Evolutionary conservation across 1,284 basidiomycete species (phyloP), one percentile per base, ranked within the genome.

Genomic region (Marasmius fiardii): DNA sequence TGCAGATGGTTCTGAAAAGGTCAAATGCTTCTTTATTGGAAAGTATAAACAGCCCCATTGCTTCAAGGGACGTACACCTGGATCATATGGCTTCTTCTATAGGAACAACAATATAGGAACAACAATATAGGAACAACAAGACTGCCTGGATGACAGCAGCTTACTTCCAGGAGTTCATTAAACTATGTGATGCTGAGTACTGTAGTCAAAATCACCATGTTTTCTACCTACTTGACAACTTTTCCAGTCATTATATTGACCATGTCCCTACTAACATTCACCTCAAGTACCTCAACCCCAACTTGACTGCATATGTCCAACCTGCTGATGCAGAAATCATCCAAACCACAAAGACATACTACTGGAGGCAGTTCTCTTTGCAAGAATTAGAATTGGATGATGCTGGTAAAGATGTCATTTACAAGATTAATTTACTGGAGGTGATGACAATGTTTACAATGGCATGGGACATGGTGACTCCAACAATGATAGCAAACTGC

Each of bases 311-410:
- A 4, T 60, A 54, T 55, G 58, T 70, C 37, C 70, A 71, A 45
- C 68, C 68, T 6, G 53, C 53, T 56, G 72, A 69, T 64, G 61
- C 61, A 16, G 62, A 64, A 31, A 66, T 68, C 53, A 68, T 71
- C 59, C 62, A 64, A 26, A 60, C 58, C 37, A 66, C 67, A 59
- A 70, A 71, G 56, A 64, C 65, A 3, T 55, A 64, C 35, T 68
- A 68, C 51, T 53, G 57, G 8, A n/a, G 10, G 8, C 43, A 10
- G 10, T 18, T 44, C 18, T 44, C n/a, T 23, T 10, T 44, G 10
- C 18, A 18, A 10, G 43, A 7, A 7, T 18, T 44, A 23, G 43
- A 44, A 8, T 23, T 7, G 16, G 43, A n/a, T 7, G 43, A 44
- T 10, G 43, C 43, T 18, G 18, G 34, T 16, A 16, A 35, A 35